Evolutionary conservation across 31 red algal species (phyloP).

Genomic region (Endocladia muricata): DNA sequence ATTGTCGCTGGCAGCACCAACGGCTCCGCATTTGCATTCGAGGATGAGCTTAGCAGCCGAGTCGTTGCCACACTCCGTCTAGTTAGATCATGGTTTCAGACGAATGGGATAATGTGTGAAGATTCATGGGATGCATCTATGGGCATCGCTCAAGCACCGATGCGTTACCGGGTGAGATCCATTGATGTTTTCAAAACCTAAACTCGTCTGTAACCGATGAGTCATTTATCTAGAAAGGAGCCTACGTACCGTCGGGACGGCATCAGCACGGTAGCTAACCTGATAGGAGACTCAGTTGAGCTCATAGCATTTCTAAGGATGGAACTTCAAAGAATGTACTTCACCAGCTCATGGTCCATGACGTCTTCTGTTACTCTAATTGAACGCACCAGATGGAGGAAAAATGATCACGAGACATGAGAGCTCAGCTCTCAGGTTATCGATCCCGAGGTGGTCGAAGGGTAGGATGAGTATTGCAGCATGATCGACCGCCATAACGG

Average conservation of each 20-base stretch:
- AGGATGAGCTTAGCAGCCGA: no score
- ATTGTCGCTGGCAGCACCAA: no score
- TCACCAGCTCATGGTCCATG: not conserved
- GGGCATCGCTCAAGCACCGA: not conserved
- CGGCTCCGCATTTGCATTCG: no score
- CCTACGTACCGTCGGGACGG: not conserved
- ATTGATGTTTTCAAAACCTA: not conserved
- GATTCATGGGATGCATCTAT: not conserved
- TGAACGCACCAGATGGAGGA: not conserved
- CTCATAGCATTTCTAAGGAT: slow-evolving; percentile 15
- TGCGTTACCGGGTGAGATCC: slow-evolving; percentile 2
- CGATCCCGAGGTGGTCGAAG: slow-evolving; percentile 15
- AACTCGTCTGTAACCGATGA: not conserved
- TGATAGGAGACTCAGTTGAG: not conserved
- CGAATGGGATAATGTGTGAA: not conserved
- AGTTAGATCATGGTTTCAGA: not conserved
- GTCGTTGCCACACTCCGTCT: not conserved
- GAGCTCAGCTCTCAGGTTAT: not conserved
- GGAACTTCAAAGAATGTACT: slow-evolving; percentile 9
- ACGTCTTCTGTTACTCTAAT: not conserved
- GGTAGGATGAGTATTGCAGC: slow-evolving; percentile 11
- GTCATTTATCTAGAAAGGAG: not conserved
- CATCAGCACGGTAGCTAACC: not conserved
- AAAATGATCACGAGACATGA: not conserved
- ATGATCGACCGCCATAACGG: slow-evolving; percentile 35